phyloP scores from a whole-genome alignment of 225 moss, liverwort and hornwort genomes.

The Takakia lepidozioides region DNA sequence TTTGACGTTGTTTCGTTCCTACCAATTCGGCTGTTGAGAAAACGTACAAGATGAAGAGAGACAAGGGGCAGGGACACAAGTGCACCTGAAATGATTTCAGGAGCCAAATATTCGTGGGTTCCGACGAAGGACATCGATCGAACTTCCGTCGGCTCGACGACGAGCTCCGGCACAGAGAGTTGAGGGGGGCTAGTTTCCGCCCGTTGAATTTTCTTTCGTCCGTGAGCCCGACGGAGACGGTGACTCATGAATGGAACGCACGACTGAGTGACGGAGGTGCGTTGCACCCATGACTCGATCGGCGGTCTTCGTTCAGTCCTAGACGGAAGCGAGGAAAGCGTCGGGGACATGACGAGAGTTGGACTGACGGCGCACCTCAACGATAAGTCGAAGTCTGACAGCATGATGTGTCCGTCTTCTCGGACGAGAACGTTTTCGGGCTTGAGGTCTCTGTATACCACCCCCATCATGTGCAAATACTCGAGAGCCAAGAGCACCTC shows the following conservation, averaged over 20 bases:
- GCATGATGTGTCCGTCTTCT: conserved; percentile 97
- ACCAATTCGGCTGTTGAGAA: too few species aligned
- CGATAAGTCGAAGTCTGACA: conserved; percentile 92
- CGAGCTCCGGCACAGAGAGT: conserved; percentile 70
- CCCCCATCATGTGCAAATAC: conserved; percentile 99
- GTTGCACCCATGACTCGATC: conserved; percentile 42
- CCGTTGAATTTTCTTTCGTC: conserved; percentile 20
- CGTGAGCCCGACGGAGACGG: conserved; percentile 38
- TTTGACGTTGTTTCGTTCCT: too few species aligned
- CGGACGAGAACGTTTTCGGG: conserved; percentile 92
- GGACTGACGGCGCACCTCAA: conserved; percentile 73
- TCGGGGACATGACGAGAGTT: conserved; percentile 54
- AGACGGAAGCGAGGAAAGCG: conserved; percentile 8
- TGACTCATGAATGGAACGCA: conserved; percentile 59
- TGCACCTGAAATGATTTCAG: conserved; percentile 83
- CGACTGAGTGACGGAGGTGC: conserved; percentile 34
- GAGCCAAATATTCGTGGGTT: conserved; percentile 92
- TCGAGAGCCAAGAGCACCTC: conserved; percentile 87
- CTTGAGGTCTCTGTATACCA: conserved; percentile 91
- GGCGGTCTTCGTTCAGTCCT: conserved; percentile 24
- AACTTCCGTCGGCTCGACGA: conserved; percentile 87
- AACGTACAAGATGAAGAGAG: too few species aligned
- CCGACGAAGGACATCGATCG: conserved; percentile 99
- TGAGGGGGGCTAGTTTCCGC: conserved; percentile 4
- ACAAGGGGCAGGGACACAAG: too few species aligned